Base-by-base conservation (phyloP, 805 yeast species). In the Yamadazyma akitaensis region DNA sequence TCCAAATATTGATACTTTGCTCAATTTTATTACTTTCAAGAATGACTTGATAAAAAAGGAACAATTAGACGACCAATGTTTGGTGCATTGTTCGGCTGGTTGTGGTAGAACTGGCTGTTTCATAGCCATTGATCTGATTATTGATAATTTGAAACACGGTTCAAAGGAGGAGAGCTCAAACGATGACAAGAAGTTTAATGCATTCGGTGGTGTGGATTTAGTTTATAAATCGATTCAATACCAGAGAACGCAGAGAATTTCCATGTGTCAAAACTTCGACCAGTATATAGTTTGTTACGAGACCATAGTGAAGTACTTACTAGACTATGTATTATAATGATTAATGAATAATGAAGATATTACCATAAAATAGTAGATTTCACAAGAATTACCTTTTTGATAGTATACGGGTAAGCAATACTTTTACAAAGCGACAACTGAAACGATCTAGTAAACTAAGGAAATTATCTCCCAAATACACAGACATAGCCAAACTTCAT, bases 221-320 rank as follows among this genome's bases (percentile, higher is more conserved):
- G 72, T 88, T 2, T 81, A 76, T 55, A 75, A 81, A 53, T 76
- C 81, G 3, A 84, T 88, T 11, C 80, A 83, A 53, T 76, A 73
- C 43, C 80, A 88, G 57, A 72, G 96, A 54, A 76, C 79, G 50
- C 94, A 87, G 62, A 67, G 96, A 53, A 73, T 88, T 21, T 82
- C 90, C 5, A 88, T 88, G 94, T 96, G 88, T 12, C 96, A 88
- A 60, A 85, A 81, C 57, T 72, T 87, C 49, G 81, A 84, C 49
- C 96, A 88, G 63, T 86, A 77, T 54, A 70, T 84, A 18, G 74
- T 82, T 51, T 84, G 92, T 61, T 88, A 88, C 62, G 94, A 88
- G 51, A 70, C 80, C 11, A 60, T 78, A n/a, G 46, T 65, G 14
- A 45, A 58, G 37, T 66, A 62, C 44, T 50, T 60, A 24, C n/a